Evolutionary conservation across 768 basidiomycete species (phyloP), one percentile per base, ranked within the genome.

Genomic region (Mycena vitilis): DNA sequence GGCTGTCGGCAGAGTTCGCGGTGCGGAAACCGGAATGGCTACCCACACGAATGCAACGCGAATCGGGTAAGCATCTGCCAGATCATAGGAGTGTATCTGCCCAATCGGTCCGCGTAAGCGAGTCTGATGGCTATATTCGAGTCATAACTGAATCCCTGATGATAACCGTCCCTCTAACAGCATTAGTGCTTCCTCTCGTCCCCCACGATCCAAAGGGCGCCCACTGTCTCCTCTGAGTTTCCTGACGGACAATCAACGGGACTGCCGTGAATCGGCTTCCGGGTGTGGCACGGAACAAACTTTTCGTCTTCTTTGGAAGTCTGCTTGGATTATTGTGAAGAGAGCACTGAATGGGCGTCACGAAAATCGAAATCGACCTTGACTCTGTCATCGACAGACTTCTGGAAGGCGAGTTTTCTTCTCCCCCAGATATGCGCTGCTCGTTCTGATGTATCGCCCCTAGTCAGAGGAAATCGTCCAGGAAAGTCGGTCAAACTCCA

Each of bases 331-430:
- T 13, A 22, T 6, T 30, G 20, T 22, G n/a, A 2, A 53, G 52
- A 63, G 18, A 42, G 18, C 7, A 40, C 10, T 75, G 51, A 63
- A 93, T 93, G 92, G 89, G 91, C 76, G 92, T 93, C 75, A 84
- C 90, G 73, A 83, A 88, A 68, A 93, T 92, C 76, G 97, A 98
- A 80, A 97, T 99, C 82, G 97, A 99, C 88, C 89, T 99, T 69
- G 97, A 99, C 87, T 96, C 95, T 80, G 95, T 99, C 85, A 98
- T 99, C 78, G 97, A 99, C 91, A 88, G 96, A 69, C 87, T 99
- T 71, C 86, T 99, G 71, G 97, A 99, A 91, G 97, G 97, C 96
- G 85, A 83, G 92, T 69, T 69, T 63, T 30, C 4, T 40, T 8
- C 2, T 15, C 40, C 40, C 10, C 38, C 8, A 13, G 38, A 40